These are phyloP conservation scores for Diaporthe aspalathi DNA, from an alignment of 2,329 filamentous ascomycete genomes.

Conservation along the genomic window DNA sequence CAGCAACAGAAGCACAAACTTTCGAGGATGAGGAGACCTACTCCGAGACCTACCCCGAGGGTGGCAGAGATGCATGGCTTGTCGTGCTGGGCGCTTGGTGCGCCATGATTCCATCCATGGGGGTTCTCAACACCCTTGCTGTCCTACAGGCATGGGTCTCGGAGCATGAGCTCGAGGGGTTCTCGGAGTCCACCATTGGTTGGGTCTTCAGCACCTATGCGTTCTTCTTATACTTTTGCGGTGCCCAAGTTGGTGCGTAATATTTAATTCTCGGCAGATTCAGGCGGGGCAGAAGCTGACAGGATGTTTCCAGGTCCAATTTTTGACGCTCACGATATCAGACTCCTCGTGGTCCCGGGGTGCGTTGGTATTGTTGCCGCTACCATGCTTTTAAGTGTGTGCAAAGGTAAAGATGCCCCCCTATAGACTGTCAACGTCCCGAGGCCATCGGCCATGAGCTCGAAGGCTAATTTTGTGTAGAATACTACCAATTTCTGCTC, in stretches of 20 bases:
- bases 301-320: slow-evolving; percentile 83
- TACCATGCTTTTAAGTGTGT: slow-evolving; percentile 77
- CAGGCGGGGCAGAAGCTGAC: neutral
- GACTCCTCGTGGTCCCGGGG: slow-evolving; percentile 77
- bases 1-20: neutral
- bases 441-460: neutral
- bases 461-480: slow-evolving; percentile 44
- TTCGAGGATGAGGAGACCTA: slow-evolving; percentile 2
- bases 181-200: slow-evolving; percentile 77
- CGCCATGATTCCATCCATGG: slow-evolving; percentile 79
- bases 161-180: slow-evolving; percentile 76
- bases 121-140: slow-evolving; percentile 83
- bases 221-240: slow-evolving; percentile 85
- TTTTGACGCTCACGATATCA: slow-evolving; percentile 87
- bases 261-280: too few species aligned
- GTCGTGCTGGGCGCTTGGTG: slow-evolving; percentile 87
- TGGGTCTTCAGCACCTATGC: slow-evolving; percentile 92
- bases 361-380: slow-evolving; percentile 71
- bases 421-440: neutral
- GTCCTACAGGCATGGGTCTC: slow-evolving; percentile 84
- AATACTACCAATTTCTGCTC: slow-evolving; percentile 89
- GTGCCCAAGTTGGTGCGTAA: slow-evolving; percentile 47
- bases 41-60: slow-evolving; percentile 80
- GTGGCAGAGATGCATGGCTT: slow-evolving; percentile 82
- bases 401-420: slow-evolving; percentile 62